Base-by-base conservation (phyloP, 306 rosid genomes). In the Delonix regia region DNA sequence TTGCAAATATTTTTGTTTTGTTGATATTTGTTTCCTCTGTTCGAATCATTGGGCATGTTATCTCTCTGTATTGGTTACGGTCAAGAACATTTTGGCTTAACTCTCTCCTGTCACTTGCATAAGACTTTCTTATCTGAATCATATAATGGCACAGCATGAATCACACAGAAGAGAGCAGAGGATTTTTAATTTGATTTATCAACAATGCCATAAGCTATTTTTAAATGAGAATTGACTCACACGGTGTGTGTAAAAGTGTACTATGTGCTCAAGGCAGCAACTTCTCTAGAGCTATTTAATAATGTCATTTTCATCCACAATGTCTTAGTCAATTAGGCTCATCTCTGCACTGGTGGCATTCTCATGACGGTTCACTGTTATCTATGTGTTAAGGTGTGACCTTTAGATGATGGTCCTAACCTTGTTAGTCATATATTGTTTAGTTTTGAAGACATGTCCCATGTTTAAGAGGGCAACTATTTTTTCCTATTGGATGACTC, bases 1-100 rank as follows among this genome's bases (percentile, higher is more conserved):
- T 71, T 76, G 73, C 48, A 34, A 30, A 76, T 77, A 27, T 75
- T 74, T 71, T 76, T 30, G 10, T 28, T 28, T 19, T 41, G n/a
- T n/a, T n/a, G n/a, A n/a, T 69, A 25, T 62, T 66, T 73, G 38
- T 69, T 68, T 49, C 57, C 55, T 83, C 63, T 48, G 28, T 77
- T 49, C 60, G 27, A 21, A 62, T 10, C 18, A 49, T 56, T 56
- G 62, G 65, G 21, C 45, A 78, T 62, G 73, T 16, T 66, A 49
- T 75, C n/a, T 62, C 45, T 38, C 34, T 39, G 10, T 56, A 9
- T 38, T 21, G 45, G 39, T 73, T 44, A 22, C 4, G 56, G 21
- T 57, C 61, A 55, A 55, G 72, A 78, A 65, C 62, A 56, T 66
- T 77, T n/a, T 53, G 28, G 63, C 73, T 41, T 18, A 5, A 56